Evolutionary conservation across 2,329 filamentous ascomycete species (phyloP).

Genomic region (Fusarium sp.): DNA sequence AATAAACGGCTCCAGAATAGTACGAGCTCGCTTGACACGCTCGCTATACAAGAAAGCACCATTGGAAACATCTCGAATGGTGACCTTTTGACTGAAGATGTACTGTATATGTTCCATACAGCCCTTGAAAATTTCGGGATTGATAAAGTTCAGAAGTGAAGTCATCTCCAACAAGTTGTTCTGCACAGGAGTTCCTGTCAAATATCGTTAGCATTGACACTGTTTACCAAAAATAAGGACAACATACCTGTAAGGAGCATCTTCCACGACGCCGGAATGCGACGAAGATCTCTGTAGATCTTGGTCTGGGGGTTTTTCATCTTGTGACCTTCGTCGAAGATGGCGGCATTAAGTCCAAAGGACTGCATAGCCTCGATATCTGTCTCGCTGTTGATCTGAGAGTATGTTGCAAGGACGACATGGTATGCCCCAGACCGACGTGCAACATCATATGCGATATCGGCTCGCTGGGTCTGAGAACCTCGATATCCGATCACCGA

Average conservation of each 20-base stretch:
- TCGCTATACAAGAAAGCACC: constrained; percentile 87
- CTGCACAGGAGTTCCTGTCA: constrained; percentile 87
- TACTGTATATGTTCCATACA: constrained; percentile 82
- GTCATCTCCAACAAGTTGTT: constrained; percentile 95
- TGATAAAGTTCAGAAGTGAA: constrained; percentile 91
- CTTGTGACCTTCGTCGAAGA: constrained; percentile 95
- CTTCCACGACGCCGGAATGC: constrained; percentile 83
- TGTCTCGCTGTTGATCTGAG: constrained; percentile 64
- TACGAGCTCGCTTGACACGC: constrained; percentile 85
- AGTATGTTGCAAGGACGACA: constrained; percentile 69
- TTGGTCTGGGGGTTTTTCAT: constrained; percentile 89
- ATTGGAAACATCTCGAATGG: constrained; percentile 81
- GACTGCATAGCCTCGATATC: constrained; percentile 63
- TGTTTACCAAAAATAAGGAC: background rate
- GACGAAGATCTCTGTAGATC: constrained; percentile 81
- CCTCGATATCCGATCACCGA: constrained; percentile 78
- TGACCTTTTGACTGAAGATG: constrained; percentile 93
- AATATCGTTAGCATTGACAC: constrained; percentile 30
- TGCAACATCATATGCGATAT: constrained; percentile 74
- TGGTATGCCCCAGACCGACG: constrained; percentile 73
- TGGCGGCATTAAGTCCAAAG: constrained; percentile 64
- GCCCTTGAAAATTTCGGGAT: constrained; percentile 83
- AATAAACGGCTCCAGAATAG: constrained; percentile 95
- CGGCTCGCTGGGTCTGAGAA: constrained; percentile 71
- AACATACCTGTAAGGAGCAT: constrained; percentile 71